Evolutionary conservation across 2,329 filamentous ascomycete species (phyloP).

Genomic region (Fusarium continuum): DNA sequence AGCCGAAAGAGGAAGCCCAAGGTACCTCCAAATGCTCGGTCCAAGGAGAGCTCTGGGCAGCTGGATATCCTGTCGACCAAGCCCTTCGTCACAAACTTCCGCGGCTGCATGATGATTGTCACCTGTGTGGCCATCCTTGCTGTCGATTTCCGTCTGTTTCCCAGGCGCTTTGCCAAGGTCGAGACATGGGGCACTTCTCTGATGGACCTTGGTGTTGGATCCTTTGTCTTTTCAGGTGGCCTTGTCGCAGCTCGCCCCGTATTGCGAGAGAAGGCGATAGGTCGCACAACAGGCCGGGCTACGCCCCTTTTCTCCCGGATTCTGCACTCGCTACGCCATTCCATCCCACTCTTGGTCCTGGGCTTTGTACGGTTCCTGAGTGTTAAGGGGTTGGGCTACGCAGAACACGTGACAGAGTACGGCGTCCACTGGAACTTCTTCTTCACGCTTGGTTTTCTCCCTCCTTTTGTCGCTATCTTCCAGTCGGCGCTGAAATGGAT

Average conservation of each 20-base stretch:
- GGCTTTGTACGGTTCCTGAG: conserved; percentile 84
- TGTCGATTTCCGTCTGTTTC: conserved; percentile 93
- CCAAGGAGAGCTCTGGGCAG: conserved; percentile 44
- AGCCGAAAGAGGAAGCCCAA: conserved; percentile 57
- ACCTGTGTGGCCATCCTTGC: conserved; percentile 95
- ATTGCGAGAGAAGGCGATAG: conserved; percentile 71
- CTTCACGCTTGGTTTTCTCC: conserved; percentile 89
- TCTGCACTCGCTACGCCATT: conserved; percentile 75
- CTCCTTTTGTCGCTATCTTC: conserved; percentile 87
- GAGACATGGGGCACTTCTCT: conserved; percentile 99
- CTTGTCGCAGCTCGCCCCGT: conserved; percentile 87
- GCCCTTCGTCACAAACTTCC: conserved; percentile 91
- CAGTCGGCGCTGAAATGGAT: conserved; percentile 75
- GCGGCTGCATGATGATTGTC: conserved; percentile 88
- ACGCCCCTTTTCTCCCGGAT: conserved; percentile 67
- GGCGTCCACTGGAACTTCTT: conserved; percentile 99
- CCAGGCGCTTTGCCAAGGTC: conserved; percentile 93
- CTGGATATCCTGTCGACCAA: conserved; percentile 74
- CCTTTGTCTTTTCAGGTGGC: conserved; percentile 94
- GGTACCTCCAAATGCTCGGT: conserved; percentile 55
- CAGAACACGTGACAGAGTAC: conserved; percentile 96
- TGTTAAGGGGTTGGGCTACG: conserved; percentile 95
- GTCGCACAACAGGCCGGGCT: conserved; percentile 58
- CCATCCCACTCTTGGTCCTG: conserved; percentile 81
- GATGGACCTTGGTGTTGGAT: conserved; percentile 97